These are phyloP conservation scores for Lentinus brumalis DNA, from an alignment of 768 basidiomycete species.

Conservation along the genomic window DNA sequence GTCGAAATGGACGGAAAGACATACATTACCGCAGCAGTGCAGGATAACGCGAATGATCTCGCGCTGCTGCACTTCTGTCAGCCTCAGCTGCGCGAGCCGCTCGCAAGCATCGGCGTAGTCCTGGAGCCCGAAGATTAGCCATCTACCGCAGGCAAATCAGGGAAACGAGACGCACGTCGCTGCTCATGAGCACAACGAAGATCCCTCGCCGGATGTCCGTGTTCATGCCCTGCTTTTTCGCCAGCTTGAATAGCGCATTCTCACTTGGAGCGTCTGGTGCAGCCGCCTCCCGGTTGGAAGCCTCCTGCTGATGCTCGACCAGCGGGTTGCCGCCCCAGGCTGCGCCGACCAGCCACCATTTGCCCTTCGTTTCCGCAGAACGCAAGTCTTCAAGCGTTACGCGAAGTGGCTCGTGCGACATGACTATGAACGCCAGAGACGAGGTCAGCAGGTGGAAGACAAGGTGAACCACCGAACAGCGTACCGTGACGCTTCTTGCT, in stretches of 20 bases:
- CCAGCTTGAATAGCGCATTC: slow-evolving; percentile 69
- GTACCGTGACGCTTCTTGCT: slow-evolving; percentile 76
- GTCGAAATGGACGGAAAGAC: slow-evolving; percentile 20
- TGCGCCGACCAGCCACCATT: slow-evolving; percentile 99
- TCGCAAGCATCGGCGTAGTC: slow-evolving; percentile 97
- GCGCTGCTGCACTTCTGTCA: slow-evolving; percentile 89
- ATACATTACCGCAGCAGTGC: slow-evolving; percentile 89
- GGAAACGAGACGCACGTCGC: slow-evolving; percentile 64
- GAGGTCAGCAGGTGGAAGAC: slow-evolving; percentile 2
- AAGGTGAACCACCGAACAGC: background rate
- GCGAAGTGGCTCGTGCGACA: slow-evolving; percentile 83
- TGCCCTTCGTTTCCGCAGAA: slow-evolving; percentile 82
- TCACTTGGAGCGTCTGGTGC: slow-evolving; percentile 33
- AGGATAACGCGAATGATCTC: slow-evolving; percentile 92
- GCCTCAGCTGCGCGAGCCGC: slow-evolving; percentile 76
- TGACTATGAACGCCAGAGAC: slow-evolving; percentile 46
- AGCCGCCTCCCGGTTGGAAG: slow-evolving; percentile 27
- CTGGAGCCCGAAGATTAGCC: slow-evolving; percentile 42
- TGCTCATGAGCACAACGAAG: slow-evolving; percentile 94
- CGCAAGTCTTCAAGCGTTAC: slow-evolving; percentile 85
- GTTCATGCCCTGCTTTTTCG: slow-evolving; percentile 96
- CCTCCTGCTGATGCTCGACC: slow-evolving; percentile 59
- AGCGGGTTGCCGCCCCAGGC: slow-evolving; percentile 95
- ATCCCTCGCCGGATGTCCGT: slow-evolving; percentile 91
- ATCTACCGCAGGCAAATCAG: background rate